Percentiles rank a stretch among this genome's conserved stretches.
phyloP scores from a whole-genome alignment of 805 yeast genomes.

The Metschnikowia orientalis region DNA sequence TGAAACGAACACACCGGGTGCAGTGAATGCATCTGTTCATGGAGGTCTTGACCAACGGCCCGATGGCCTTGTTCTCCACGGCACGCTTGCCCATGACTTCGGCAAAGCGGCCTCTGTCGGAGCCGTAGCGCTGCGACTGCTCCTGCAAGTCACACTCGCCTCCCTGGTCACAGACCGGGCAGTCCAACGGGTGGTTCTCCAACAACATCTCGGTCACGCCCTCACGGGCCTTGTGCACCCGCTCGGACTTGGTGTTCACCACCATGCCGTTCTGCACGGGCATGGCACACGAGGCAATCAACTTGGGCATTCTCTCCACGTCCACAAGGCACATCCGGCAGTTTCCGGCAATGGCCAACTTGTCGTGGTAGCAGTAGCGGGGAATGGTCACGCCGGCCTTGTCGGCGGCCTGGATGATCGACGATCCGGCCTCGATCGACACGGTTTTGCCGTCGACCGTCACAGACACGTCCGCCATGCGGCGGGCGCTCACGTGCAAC shows the following conservation, averaged over 20 bases:
- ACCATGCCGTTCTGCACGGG: constrained; percentile 91
- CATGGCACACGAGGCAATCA: constrained; percentile 88
- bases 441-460: constrained; percentile 71
- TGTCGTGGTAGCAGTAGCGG: constrained; percentile 88
- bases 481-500: constrained; percentile 29
- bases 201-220: constrained; percentile 86
- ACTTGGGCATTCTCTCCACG: constrained; percentile 83
- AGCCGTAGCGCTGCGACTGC: constrained; percentile 76
- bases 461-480: constrained; percentile 51
- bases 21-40: constrained; percentile 93
- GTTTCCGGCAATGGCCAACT: constrained; percentile 86
- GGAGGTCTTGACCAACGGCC: constrained; percentile 83
- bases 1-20: constrained; percentile 84
- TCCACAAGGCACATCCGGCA: constrained; percentile 92
- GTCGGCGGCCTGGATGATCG: constrained; percentile 88
- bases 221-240: constrained; percentile 79
- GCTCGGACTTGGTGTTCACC: constrained; percentile 71
- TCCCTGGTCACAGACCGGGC: constrained; percentile 92
- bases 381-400: constrained; percentile 87
- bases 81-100: constrained; percentile 86
- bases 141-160: constrained; percentile 93
- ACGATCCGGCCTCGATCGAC: constrained; percentile 77
- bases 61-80: constrained; percentile 84
- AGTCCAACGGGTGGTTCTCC: constrained; percentile 87
- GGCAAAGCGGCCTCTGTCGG: constrained; percentile 79